Percentiles rank a stretch among this genome's conserved stretches.
Conservation (phyloP, 2,329 filamentous ascomycete genomes). For the Nothomitra cinnamomea region DNA sequence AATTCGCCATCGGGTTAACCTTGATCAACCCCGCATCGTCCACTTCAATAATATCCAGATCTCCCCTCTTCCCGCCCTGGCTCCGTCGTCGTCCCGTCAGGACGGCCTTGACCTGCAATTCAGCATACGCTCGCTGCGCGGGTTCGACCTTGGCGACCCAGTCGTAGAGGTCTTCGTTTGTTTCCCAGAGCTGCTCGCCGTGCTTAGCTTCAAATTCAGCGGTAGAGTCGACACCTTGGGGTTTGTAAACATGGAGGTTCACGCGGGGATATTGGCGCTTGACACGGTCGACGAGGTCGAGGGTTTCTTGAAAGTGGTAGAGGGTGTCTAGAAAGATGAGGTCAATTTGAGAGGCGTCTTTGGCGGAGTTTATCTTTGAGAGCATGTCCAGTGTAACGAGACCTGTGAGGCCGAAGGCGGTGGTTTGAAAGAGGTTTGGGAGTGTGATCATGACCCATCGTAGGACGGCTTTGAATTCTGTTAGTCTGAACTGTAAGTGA, state of each 20-base stretch:
- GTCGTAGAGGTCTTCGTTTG: conserved; percentile 79
- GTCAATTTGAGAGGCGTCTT: conserved; percentile 26
- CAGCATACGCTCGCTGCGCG: conserved; percentile 73
- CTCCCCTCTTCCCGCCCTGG: conserved; percentile 82
- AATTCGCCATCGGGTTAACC: conserved; percentile 92
- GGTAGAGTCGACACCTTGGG: conserved; percentile 52
- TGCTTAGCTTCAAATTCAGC: conserved; percentile 69
- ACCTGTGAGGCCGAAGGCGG: conserved; percentile 55
- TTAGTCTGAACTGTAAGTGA: conserved; percentile 14
- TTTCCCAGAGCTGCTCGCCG: conserved; percentile 71
- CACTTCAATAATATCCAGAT: conserved; percentile 80
- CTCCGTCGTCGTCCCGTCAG: conserved; percentile 82
- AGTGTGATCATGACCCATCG: conserved; percentile 84
- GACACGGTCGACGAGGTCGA: conserved; percentile 44
- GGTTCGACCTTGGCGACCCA: conserved; percentile 97
- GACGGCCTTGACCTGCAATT: conserved; percentile 76
- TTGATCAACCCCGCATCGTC: conserved; percentile 88
- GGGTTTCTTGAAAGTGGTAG: conserved; percentile 34
- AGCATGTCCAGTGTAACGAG: conserved; percentile 64
- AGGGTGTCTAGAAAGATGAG: conserved; percentile 24
- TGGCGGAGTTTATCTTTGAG: conserved; percentile 29
- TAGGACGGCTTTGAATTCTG: conserved; percentile 47
- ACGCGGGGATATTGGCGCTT: conserved; percentile 60
- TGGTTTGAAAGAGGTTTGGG: conserved; percentile 76
- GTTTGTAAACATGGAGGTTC: conserved; percentile 79